A percentile compares a stretch with the other conserved stretches of the same genome.
Evolutionary conservation across 1,139 yeast genomes (phyloP).

Genomic region (Kurtzmaniella natalensis): DNA sequence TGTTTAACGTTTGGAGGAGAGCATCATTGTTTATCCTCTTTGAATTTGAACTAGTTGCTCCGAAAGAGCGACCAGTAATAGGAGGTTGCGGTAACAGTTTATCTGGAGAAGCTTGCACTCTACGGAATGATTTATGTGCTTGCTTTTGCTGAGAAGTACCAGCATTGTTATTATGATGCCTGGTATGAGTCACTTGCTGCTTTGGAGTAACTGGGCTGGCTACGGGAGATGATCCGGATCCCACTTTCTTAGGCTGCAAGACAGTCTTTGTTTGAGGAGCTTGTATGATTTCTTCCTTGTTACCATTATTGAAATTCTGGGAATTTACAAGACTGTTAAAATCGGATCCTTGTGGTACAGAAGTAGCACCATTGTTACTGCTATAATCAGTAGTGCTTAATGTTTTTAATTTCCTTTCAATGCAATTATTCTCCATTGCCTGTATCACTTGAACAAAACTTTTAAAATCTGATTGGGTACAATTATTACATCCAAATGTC

Average conservation of each 20-base stretch:
- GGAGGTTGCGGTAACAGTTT: slow-evolving; percentile 10
- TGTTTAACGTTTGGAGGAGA: slow-evolving; percentile 19
- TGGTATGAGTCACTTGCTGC: slow-evolving; percentile 1
- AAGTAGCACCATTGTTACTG: slow-evolving; percentile 3
- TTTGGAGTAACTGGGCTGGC: slow-evolving; percentile 8
- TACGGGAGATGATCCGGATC: slow-evolving; percentile 6
- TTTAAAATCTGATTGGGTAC: slow-evolving; percentile 33
- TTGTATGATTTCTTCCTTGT: slow-evolving; percentile 19
- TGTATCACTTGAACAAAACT: slow-evolving; percentile 24
- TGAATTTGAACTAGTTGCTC: slow-evolving; percentile 17
- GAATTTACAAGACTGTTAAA: slow-evolving; percentile 32
- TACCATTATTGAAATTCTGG: slow-evolving; percentile 28
- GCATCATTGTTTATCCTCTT: slow-evolving; percentile 12
- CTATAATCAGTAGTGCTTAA: slow-evolving; percentile 17
- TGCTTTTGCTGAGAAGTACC: too few relatives aligned
- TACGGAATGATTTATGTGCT: background rate
- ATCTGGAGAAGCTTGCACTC: slow-evolving; percentile 1
- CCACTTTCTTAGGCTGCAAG: slow-evolving; percentile 12
- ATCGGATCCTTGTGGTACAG: slow-evolving; percentile 6
- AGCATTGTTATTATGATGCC: slow-evolving; percentile 2
- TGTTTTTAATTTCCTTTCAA: slow-evolving; percentile 25
- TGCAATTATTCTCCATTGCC: slow-evolving; percentile 25
- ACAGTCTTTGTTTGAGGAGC: slow-evolving; percentile 21
- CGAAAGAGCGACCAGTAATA: slow-evolving; percentile 18
- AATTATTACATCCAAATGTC: slow-evolving; percentile 40